Percentiles rank a stretch among this genome's conserved stretches.
These are phyloP conservation scores for Diaporthe ampelina DNA, from an alignment of 2,329 filamentous ascomycete species.

Conservation along the genomic window DNA sequence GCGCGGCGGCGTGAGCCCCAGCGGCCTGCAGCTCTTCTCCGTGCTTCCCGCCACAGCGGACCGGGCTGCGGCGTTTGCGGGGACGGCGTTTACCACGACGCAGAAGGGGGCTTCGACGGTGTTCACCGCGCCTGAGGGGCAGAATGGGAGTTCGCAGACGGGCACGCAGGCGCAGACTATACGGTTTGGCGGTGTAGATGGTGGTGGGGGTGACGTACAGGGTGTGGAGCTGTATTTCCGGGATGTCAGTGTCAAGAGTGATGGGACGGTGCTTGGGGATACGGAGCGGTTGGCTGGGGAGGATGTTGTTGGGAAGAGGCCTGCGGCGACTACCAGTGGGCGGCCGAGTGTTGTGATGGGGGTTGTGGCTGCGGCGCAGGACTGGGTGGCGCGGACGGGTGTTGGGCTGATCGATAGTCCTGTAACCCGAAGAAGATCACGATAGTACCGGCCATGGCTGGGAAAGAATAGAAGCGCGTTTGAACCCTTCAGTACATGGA, in stretches of 20 bases:
- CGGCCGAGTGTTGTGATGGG: neutral
- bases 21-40: constrained; percentile 70
- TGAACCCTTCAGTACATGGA: too few relatives aligned
- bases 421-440: neutral
- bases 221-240: constrained; percentile 67
- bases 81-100: constrained; percentile 61
- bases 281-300: constrained; percentile 27
- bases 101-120: constrained; percentile 72
- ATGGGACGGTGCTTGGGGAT: constrained; percentile 30
- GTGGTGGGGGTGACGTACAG: constrained; percentile 42
- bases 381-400: neutral
- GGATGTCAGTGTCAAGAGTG: constrained; percentile 55
- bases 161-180: constrained; percentile 71
- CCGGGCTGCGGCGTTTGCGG: constrained; percentile 46
- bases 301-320: constrained; percentile 17
- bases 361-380: constrained; percentile 1
- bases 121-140: constrained; percentile 57
- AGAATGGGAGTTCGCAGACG: constrained; percentile 59
- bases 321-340: constrained; percentile 20
- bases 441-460: neutral
- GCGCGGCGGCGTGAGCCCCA: constrained; percentile 64
- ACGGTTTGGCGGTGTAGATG: constrained; percentile 56
- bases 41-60: constrained; percentile 45
- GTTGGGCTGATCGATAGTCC: neutral
- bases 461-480: neutral